Base-by-base conservation (phyloP, 2,329 filamentous ascomycete genomes). In the Nannizzia gypsea region DNA sequence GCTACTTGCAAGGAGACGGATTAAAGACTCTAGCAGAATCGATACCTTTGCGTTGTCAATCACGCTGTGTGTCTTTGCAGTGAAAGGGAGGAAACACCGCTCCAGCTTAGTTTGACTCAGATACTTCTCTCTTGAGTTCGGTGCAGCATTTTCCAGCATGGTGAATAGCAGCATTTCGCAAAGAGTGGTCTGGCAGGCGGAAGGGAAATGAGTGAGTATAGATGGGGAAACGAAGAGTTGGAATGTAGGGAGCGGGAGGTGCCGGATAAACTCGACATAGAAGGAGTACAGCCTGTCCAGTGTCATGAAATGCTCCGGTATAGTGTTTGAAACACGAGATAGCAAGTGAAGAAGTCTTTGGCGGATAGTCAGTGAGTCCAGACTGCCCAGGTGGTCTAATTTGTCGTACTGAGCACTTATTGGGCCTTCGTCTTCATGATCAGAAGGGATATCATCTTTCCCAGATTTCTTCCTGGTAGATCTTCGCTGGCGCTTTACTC, bases 31-130 rank as follows among this genome's bases (percentile, higher is more conserved):
- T 0, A 90, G 74, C 31, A 88, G 71, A 8, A 91, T 72, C 1
- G 85, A 85, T 40, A 91, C 77, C 69, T 87, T 88, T 28, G 85
- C 84, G 65, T 93, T 91, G 63, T 90, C 87, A 20, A 82, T 79
- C 0, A 80, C 71, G 5, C 77, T 78, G 13, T 80, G 75, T 0
- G 80, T 83, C 61, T 82, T 84, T 1, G 88, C 86, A 0, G 85
- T 77, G 64, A 80, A 84, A 0, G 82, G 82, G 1, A 90, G 78
- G 69, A 84, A 91, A 66, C 84, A 85, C 48, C 76, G 64, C 62
- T 82, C 78, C 20, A 86, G 73, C 15, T 79, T 77, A 0, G 68
- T 56, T 63, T 80, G 77, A 3, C 71, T 78, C 20, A 85, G 69
- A n/a, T 71, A 73, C 26, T 75, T 70, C 8, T 74, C 72, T 3